phyloP scores from a whole-genome alignment of 148 eudicot species.

The Agrostemma githago region DNA sequence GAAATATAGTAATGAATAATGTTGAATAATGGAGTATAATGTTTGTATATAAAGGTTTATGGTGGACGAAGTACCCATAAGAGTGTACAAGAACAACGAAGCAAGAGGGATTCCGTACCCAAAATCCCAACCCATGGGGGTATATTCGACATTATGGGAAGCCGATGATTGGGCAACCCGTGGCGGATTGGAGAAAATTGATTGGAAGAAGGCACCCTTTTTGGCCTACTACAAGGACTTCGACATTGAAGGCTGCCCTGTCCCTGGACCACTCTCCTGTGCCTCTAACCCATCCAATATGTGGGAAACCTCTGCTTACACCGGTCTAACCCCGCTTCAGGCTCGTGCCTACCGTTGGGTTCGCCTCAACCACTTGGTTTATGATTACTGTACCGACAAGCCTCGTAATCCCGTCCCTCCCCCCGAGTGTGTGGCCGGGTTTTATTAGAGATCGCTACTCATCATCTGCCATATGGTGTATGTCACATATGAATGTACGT shows the following conservation, averaged over 20 bases:
- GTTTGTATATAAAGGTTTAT: constrained; percentile 40
- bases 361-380: constrained; percentile 55
- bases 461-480: too few relatives aligned
- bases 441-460: not conserved
- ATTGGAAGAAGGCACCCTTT: constrained; percentile 75
- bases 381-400: constrained; percentile 69
- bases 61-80: constrained; percentile 65
- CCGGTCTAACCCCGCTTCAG: constrained; percentile 37
- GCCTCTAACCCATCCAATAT: constrained; percentile 40
- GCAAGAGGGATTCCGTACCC: constrained; percentile 67
- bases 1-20: too few relatives aligned
- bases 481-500: not conserved
- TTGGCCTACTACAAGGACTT: constrained; percentile 61
- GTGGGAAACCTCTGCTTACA: constrained; percentile 57
- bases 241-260: constrained; percentile 55
- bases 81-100: constrained; percentile 81
- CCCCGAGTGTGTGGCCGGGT: constrained; percentile 49
- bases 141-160: constrained; percentile 74
- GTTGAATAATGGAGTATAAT: not conserved
- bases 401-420: constrained; percentile 46
- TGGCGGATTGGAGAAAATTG: constrained; percentile 69
- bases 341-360: constrained; percentile 58
- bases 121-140: constrained; percentile 66
- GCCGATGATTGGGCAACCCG: constrained; percentile 92
- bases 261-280: constrained; percentile 49